Conservation (phyloP, 257 asterid genomes). For the Prunella vulgaris region DNA sequence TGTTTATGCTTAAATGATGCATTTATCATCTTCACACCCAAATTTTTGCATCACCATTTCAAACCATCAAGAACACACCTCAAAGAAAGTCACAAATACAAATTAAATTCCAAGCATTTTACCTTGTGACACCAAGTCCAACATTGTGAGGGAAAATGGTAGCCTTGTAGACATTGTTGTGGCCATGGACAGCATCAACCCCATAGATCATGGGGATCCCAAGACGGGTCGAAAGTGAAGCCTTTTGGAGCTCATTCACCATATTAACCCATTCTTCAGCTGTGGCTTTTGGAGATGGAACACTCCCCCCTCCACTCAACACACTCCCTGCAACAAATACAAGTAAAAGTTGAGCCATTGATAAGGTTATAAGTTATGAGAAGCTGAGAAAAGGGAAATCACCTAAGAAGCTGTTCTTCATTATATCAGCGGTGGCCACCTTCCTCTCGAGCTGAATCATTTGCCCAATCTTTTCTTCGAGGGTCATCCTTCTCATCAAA, state of each 20-base stretch:
- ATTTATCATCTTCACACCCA: not conserved
- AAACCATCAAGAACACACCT: too few species aligned
- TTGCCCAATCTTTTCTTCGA: constrained; percentile 86
- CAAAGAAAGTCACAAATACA: not conserved
- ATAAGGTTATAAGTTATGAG: too few species aligned
- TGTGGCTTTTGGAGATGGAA: constrained; percentile 62
- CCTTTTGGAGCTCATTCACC: constrained; percentile 66
- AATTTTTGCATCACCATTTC: not conserved
- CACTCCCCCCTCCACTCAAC: constrained; percentile 78
- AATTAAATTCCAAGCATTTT: constrained; percentile 9
- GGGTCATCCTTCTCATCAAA: constrained; percentile 61
- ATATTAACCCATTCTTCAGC: constrained; percentile 52
- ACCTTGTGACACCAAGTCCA: constrained; percentile 81
- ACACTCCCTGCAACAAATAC: constrained; percentile 64
- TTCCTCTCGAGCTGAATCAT: constrained; percentile 81
- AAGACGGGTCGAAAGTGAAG: constrained; percentile 53
- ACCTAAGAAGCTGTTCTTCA: constrained; percentile 66
- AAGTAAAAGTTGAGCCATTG: too few species aligned
- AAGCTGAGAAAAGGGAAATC: not conserved
- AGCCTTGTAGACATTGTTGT: constrained; percentile 63
- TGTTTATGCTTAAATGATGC: too few species aligned
- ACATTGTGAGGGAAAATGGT: constrained; percentile 76
- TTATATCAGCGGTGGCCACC: constrained; percentile 49
- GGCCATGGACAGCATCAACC: constrained; percentile 73
- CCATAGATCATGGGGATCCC: constrained; percentile 73